Conservation (phyloP, 441 rosid species). For the Flueggea neowawraea region DNA sequence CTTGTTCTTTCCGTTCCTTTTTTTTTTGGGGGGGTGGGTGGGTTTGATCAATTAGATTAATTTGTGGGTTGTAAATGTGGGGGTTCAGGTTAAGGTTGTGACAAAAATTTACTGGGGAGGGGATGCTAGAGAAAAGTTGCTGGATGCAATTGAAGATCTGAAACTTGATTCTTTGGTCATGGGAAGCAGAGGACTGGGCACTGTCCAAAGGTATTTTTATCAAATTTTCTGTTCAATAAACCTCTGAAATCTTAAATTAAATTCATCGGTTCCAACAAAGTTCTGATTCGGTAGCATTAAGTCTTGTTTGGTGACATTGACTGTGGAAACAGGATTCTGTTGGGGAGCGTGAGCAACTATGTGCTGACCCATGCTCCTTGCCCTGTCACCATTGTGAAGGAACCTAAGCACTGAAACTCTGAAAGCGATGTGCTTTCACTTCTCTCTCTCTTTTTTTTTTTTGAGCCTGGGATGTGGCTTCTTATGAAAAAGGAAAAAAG, state of each 20-base stretch:
- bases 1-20: not conserved
- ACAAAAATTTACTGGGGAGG: slow-evolving; percentile 85
- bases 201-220: slow-evolving; percentile 52
- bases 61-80: not conserved
- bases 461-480: too few species aligned
- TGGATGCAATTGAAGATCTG: slow-evolving; percentile 73
- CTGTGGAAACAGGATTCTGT: slow-evolving; percentile 46
- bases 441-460: too few species aligned
- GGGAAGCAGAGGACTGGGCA: slow-evolving; percentile 94
- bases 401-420: slow-evolving; percentile 8
- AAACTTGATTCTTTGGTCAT: slow-evolving; percentile 78
- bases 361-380: slow-evolving; percentile 67
- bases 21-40: too few species aligned
- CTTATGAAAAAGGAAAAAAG: too few species aligned
- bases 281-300: not conserved
- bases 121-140: slow-evolving; percentile 80
- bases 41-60: too few species aligned
- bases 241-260: not conserved
- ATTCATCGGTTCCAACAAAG: not conserved
- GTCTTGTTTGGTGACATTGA: not conserved
- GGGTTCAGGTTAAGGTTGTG: slow-evolving; percentile 42
- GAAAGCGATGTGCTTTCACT: not conserved
- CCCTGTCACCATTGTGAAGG: slow-evolving; percentile 83
- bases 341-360: slow-evolving; percentile 81
- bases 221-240: not conserved